phyloP scores from a whole-genome alignment of 1,284 basidiomycete species.

The Stereum hirsutum region DNA sequence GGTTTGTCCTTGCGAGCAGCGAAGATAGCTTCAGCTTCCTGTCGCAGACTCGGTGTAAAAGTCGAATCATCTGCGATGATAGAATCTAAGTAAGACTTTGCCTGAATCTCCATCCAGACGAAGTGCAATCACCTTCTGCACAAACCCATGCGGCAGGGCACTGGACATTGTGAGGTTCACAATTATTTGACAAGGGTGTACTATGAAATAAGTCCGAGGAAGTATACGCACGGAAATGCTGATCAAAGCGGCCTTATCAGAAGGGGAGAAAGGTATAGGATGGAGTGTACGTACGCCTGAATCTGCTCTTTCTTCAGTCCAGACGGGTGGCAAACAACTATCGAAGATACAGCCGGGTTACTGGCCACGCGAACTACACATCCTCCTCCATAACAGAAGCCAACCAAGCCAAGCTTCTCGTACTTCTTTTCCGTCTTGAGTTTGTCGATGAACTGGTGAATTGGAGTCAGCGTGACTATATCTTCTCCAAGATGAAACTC shows the following conservation, averaged over 20 bases:
- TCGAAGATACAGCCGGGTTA: slow-evolving; percentile 31
- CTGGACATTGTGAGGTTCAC: too few species aligned
- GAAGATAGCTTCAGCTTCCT: slow-evolving; percentile 34
- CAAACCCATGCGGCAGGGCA: slow-evolving; percentile 44
- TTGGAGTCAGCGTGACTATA: not conserved
- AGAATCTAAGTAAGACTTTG: not conserved
- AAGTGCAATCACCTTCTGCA: slow-evolving; percentile 36
- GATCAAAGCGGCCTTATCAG: too few species aligned
- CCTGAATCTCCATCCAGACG: not conserved
- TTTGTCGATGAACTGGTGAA: slow-evolving; percentile 35
- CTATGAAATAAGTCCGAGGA: too few species aligned
- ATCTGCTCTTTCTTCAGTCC: slow-evolving; percentile 24
- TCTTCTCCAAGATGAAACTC: not conserved
- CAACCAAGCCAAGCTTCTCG: slow-evolving; percentile 49
- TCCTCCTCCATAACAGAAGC: slow-evolving; percentile 58
- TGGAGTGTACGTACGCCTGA: slow-evolving; percentile 14
- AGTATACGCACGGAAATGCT: too few species aligned
- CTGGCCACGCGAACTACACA: slow-evolving; percentile 30
- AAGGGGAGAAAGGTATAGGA: not conserved
- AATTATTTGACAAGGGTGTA: too few species aligned
- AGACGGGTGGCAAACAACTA: slow-evolving; percentile 52
- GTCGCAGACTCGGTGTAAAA: slow-evolving; percentile 30
- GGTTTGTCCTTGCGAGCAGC: slow-evolving; percentile 32
- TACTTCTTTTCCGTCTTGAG: slow-evolving; percentile 45
- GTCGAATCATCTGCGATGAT: slow-evolving; percentile 35